Base-by-base conservation (phyloP, 768 basidiomycete species). In the Suillus fuscotomentosus region DNA sequence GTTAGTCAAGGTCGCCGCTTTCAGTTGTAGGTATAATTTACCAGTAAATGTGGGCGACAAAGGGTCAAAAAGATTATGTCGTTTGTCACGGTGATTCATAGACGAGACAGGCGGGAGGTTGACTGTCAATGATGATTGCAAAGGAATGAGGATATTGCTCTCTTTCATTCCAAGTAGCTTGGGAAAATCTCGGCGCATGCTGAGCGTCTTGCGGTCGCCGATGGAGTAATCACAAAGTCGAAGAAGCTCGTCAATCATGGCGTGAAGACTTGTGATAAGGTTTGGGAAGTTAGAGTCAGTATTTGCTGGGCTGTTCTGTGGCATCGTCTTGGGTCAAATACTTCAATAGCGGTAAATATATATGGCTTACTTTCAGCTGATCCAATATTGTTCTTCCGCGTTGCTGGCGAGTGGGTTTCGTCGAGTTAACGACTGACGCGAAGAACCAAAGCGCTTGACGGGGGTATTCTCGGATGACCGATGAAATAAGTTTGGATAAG, bases 371-470 rank as follows among this genome's bases (percentile, higher is more conserved):
- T 72, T 80, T 82, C 20, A 93, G 79, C 66, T 82, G 80, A 24
- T 84, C 78, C 51, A 90, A 73, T 60, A 91, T 88, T 27, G 71
- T 67, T 51, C 73, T 79, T 55, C 92, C 95, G 65, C 92, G 83
- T 43, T 76, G 68, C 62, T 82, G 80, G 47, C 96, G 83, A 45
- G 81, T 82, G 0, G 70, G 5, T 65, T 91, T 90, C 39, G 86
- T 92, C 1, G 96, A 97, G 75, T 95, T 92, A 51, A 91, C 85
- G 11, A 94, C 93, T 2, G 94, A 90, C 0, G 88, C 87, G 71
- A 97, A 96, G 9, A 95, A 84, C 97, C 97, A 99, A 34, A 98
- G 79, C 0, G 91, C 89, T 76, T 99, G 97, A 51, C 89, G 88
- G 13, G 97, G 96, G 73, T 94, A 96, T 65, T 87, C 85, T 61